These are phyloP conservation scores for Leccinellum rugosiceps DNA, from an alignment of 768 basidiomycete genomes.

Conservation along the genomic window DNA sequence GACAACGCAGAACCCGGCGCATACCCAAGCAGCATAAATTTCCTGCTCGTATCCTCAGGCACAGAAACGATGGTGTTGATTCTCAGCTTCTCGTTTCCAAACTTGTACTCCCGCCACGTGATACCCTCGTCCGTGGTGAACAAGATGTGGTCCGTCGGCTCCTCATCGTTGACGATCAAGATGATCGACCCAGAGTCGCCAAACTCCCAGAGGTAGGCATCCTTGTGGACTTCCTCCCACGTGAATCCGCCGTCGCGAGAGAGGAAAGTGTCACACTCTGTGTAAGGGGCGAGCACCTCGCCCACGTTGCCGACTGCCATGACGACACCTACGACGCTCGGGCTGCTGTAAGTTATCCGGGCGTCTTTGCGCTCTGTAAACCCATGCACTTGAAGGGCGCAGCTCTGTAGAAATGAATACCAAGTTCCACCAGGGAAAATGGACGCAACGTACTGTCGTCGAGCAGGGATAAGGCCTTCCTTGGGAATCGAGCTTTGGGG, in stretches of 20 bases:
- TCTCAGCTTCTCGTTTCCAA: conserved; percentile 66
- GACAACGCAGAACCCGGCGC: conserved; percentile 41
- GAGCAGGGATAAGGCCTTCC: conserved; percentile 70
- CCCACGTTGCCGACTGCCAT: conserved; percentile 98
- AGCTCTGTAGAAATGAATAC: conserved; percentile 48
- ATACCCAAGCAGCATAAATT: conserved; percentile 82
- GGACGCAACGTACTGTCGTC: conserved; percentile 47
- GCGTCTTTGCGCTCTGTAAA: conserved; percentile 92
- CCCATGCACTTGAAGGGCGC: conserved; percentile 88
- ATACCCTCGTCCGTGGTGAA: conserved; percentile 90
- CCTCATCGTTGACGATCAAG: conserved; percentile 94
- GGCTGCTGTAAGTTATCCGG: conserved; percentile 90
- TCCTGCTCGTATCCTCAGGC: conserved; percentile 83
- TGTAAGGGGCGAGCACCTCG: conserved; percentile 72
- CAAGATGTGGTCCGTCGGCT: conserved; percentile 82
- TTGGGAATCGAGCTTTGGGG: conserved; percentile 73
- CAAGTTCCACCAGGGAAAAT: background rate
- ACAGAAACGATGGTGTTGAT: conserved; percentile 82
- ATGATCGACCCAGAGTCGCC: conserved; percentile 95
- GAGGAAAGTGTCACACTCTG: conserved; percentile 91
- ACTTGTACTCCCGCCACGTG: conserved; percentile 85
- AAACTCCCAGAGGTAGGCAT: conserved; percentile 96
- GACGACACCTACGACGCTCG: conserved; percentile 86
- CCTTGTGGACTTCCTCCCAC: conserved; percentile 98
- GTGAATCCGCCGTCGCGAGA: conserved; percentile 96